Evolutionary conservation across 768 basidiomycete genomes (phyloP).

Genomic region (Termitomyces sp.): DNA sequence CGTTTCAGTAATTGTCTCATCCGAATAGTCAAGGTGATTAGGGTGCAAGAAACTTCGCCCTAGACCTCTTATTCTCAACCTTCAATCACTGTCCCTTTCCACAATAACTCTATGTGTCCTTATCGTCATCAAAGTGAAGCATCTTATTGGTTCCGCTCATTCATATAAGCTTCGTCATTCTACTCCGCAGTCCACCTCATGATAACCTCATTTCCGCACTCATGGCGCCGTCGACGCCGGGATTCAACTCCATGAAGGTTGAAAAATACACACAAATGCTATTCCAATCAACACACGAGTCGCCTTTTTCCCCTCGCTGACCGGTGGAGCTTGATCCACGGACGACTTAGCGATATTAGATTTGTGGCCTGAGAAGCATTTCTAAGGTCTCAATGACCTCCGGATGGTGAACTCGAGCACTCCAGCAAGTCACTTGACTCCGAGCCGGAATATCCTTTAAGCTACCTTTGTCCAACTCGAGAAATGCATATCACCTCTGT

Average conservation of each 20-base stretch:
- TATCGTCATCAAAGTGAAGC: background rate
- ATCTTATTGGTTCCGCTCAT: background rate
- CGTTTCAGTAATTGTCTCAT: background rate
- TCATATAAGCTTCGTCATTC: background rate
- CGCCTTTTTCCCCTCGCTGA: background rate
- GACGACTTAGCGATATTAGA: background rate
- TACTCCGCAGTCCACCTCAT: too few relatives aligned
- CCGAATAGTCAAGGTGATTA: background rate
- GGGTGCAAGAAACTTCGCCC: background rate
- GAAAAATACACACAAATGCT: background rate
- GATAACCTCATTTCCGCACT: background rate
- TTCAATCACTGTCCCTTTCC: background rate
- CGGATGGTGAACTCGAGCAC: background rate
- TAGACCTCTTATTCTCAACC: background rate
- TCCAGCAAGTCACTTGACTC: background rate
- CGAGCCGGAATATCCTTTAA: too few relatives aligned
- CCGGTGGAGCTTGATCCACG: background rate
- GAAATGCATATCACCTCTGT: background rate
- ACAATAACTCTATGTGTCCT: background rate
- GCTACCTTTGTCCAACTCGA: background rate
- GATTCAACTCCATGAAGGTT: background rate
- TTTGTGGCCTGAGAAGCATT: background rate
- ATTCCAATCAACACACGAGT: too few relatives aligned
- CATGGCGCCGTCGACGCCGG: background rate
- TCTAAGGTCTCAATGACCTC: background rate